Base-by-base conservation (phyloP, 495 filamentous ascomycete species). In the Hypomontagnella submonticulosa region DNA sequence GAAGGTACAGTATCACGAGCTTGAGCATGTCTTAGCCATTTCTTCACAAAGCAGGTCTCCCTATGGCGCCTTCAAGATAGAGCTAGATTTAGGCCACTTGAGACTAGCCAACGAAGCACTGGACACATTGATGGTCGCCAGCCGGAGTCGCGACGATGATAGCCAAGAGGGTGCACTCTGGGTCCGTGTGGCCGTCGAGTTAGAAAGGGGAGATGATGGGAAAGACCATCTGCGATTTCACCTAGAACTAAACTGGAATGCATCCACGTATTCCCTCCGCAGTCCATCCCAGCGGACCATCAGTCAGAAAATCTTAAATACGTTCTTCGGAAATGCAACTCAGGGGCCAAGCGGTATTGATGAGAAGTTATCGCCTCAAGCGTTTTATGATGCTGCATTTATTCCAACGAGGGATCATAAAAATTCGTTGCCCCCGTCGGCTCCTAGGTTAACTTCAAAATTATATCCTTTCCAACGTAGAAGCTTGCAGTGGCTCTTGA, bases 391-490 rank as follows among this genome's bases (percentile, higher is more conserved):
- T 27, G 75, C 78, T 0, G 76, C 78, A n/a, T 75, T 72, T 40
- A 56, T 75, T 20, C 76, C 81, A 0, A 57, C 71, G 36, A 71
- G 71, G 19, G 62, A 73, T 3, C 57, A 75, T 40, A 41, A 63
- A 1, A 56, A 71, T 15, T 38, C 73, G 0, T 42, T 57, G 0
- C 47, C 67, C 4, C 61, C 79, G 51, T 16, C 61, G 7, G 49
- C 76, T 15, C 71, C 75, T 3, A 46, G 46, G 12, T 65, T 83
- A 0, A 48, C 70, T 4, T 67, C 79, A 3, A 69, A 23, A 1
- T 64, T 82, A 2, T 82, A 73, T 60, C 81, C 81, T 4, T 83
- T 82, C 63, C 81, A 83, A 62, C 71, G 67, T 3, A 57, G 80
- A 48, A 72, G 78, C 7, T 64, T 82, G 12, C 74, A 81, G 38